Base-by-base conservation (phyloP, 805 yeast species). In the Cyberlindnera suaveolens region DNA sequence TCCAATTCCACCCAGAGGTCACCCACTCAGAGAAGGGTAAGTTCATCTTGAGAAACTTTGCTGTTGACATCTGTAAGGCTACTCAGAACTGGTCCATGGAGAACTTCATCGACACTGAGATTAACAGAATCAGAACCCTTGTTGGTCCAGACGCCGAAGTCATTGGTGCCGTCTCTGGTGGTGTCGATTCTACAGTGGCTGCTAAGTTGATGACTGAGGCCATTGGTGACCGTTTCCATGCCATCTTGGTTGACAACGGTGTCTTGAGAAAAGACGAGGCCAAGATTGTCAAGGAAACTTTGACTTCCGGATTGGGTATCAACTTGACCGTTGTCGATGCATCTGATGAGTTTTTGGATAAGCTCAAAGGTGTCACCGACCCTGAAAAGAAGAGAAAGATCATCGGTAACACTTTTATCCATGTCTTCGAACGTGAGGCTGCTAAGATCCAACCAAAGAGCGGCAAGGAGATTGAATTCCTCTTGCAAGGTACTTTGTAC, bases 1-100 rank as follows among this genome's bases (percentile, higher is more conserved):
- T 93, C 60, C 99, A 93, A 73, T 93, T 93, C 80, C 99, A 93
- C 70, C 99, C 99, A 39, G 99, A 93, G 73, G 99, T 93, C 48
- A 88, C 97, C 32, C 99, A 93, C 70, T 87, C 98, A 45, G 77
- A 80, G 52, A 83, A 85, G 68, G 99, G 99, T 66, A 91, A 86
- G 66, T 74, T 72, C 53, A 68, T 93, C 59, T 77, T 93, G 62
- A 82, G 77, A 72, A 93, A 93, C 75, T 93, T 93, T 64, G 99
- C 99, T 40, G 85, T 89, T 51, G 77, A 78, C 54, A 86, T 93
- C 59, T 93, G 99, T 76, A 63, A 82, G 45, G 95, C 93, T 55
- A 62, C 71, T 38, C 87, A 85, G 68, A 89, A 84, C 76, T 93
- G 99, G 99, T 85, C 91, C 45, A 93, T 93, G 99, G 86, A 84